phyloP scores from a whole-genome alignment of 495 filamentous ascomycete genomes.

The Tuber umbilicatum region DNA sequence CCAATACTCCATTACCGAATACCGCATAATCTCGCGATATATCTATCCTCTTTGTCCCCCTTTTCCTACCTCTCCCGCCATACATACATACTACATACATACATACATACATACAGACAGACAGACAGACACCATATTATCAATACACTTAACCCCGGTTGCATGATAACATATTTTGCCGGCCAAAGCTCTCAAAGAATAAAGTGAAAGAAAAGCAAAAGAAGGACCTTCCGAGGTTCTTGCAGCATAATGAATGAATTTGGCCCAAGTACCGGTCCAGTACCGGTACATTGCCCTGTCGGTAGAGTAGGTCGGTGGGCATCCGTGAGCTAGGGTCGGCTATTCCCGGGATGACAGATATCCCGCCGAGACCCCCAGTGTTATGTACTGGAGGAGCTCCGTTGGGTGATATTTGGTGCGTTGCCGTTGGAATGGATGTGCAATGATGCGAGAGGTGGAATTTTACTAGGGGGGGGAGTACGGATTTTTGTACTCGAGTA shows the following conservation, averaged over 20 bases:
- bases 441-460: background rate
- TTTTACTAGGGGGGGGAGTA: background rate
- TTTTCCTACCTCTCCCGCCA: background rate
- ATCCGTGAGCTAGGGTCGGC: constrained; percentile 19
- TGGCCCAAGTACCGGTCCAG: background rate
- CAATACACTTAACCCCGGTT: background rate
- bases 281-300: background rate
- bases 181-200: background rate
- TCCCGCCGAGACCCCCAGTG: background rate
- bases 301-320: background rate
- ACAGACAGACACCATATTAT: background rate
- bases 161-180: background rate
- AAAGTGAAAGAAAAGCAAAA: background rate
- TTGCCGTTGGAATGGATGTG: background rate
- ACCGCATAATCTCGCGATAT: background rate
- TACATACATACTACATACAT: too few species aligned
- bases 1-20: background rate
- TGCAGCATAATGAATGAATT: background rate
- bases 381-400: background rate
- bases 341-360: constrained; percentile 30
- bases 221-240: background rate
- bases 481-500: background rate
- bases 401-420: constrained; percentile 1
- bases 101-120: too few species aligned
- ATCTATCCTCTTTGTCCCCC: background rate